Conservation (phyloP, 2,329 filamentous ascomycete genomes). For the Penicillium digitatum region DNA sequence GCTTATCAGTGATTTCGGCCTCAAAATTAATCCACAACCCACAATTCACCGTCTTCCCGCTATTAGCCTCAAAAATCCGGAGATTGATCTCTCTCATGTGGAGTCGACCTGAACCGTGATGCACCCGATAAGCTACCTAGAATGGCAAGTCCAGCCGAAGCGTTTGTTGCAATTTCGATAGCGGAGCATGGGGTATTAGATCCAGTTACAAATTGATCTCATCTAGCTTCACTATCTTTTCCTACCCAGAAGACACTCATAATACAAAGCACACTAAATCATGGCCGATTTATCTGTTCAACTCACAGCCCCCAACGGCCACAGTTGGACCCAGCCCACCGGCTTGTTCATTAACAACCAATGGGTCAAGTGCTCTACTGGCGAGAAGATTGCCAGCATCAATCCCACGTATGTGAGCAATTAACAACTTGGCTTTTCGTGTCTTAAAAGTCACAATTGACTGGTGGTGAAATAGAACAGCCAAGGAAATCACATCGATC, state of each 20-base stretch:
- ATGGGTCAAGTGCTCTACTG: conserved; percentile 39
- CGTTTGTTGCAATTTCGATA: not conserved
- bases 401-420: conserved; percentile 29
- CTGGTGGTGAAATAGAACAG: conserved; percentile 16
- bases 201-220: not conserved
- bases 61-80: not conserved
- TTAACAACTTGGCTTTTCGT: not conserved
- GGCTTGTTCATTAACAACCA: conserved; percentile 47
- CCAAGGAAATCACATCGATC: conserved; percentile 29
- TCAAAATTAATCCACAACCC: not conserved
- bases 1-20: not conserved
- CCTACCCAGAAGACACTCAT: not conserved
- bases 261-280: not conserved
- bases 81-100: not conserved
- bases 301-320: conserved; percentile 40
- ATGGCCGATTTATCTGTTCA: conserved; percentile 30
- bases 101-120: not conserved
- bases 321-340: conserved; percentile 37
- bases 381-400: conserved; percentile 37
- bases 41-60: not conserved
- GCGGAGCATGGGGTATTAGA: not conserved
- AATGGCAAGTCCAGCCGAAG: conserved; percentile 9
- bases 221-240: conserved; percentile 4
- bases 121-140: not conserved
- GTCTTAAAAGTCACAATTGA: not conserved